Evolutionary conservation across 192 early-diverging fungal genomes (phyloP).

Genomic region (Dimargaris xerosporica): DNA sequence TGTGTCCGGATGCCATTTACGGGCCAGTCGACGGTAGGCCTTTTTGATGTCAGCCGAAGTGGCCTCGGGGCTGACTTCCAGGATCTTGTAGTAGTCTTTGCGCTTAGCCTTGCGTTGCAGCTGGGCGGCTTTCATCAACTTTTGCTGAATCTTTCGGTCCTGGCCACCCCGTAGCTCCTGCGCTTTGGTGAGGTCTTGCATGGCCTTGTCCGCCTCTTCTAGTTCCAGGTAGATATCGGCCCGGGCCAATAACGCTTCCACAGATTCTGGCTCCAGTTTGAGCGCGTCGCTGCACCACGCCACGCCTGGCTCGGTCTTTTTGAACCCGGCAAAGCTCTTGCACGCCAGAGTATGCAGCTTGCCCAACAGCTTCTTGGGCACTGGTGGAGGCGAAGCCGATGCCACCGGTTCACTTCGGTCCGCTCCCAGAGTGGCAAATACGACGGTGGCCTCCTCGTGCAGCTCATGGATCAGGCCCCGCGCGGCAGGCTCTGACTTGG

Average conservation of each 20-base stretch:
- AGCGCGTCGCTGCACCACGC: constrained; percentile 18
- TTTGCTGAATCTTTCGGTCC: constrained; percentile 32
- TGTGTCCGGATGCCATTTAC: constrained; percentile 75
- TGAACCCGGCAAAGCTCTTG: constrained; percentile 7
- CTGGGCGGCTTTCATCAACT: constrained; percentile 23
- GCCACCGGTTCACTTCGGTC: too few relatives aligned
- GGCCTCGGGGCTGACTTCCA: constrained; percentile 65
- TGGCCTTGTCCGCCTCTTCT: constrained; percentile 67
- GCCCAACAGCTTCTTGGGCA: constrained; percentile 20
- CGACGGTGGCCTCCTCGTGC: constrained; percentile 11
- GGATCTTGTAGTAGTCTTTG: constrained; percentile 93
- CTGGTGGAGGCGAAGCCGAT: too few relatives aligned
- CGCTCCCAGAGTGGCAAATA: too few relatives aligned
- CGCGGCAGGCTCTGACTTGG: too few relatives aligned
- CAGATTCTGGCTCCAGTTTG: constrained; percentile 41
- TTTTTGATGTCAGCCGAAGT: constrained; percentile 70
- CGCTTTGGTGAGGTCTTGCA: constrained; percentile 53
- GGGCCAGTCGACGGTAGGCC: constrained; percentile 78
- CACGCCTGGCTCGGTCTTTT: not conserved
- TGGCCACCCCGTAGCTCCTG: constrained; percentile 39
- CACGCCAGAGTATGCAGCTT: constrained; percentile 12
- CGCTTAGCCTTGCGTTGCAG: constrained; percentile 34
- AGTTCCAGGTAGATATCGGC: constrained; percentile 49
- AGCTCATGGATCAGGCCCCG: not conserved
- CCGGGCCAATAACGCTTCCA: constrained; percentile 53